These are phyloP conservation scores for Macrotyloma uniflorum DNA, from an alignment of 306 rosid genomes.

Conservation along the genomic window DNA sequence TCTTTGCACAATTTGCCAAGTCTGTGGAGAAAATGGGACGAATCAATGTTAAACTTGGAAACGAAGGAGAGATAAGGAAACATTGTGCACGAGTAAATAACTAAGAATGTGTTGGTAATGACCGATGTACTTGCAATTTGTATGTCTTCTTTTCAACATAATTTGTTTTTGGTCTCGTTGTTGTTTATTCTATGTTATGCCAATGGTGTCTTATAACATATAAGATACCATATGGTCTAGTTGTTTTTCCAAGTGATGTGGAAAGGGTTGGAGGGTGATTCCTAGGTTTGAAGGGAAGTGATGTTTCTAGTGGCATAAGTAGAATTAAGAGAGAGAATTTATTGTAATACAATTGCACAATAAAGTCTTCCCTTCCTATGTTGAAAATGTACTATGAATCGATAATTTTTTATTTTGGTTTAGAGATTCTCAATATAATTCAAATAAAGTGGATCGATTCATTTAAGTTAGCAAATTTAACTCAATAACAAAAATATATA, in stretches of 20 bases:
- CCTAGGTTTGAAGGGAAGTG: not conserved
- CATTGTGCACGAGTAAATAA: constrained; percentile 61
- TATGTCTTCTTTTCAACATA: not conserved
- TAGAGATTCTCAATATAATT: too few species aligned
- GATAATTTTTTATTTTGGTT: too few species aligned
- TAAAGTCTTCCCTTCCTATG: not conserved
- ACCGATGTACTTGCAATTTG: not conserved
- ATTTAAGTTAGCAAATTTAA: too few species aligned
- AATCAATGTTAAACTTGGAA: constrained; percentile 57
- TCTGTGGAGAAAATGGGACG: constrained; percentile 86
- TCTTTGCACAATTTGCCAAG: constrained; percentile 57
- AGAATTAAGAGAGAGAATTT: not conserved
- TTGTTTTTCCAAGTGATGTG: constrained; percentile 6
- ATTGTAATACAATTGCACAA: not conserved
- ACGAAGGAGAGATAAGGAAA: constrained; percentile 76
- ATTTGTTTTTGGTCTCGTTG: constrained; percentile 24
- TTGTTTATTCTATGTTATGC: not conserved
- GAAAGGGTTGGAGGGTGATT: constrained; percentile 3
- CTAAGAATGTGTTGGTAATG: not conserved
- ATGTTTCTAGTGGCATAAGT: not conserved
- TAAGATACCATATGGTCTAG: not conserved
- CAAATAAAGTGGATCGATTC: too few species aligned
- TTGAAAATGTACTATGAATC: too few species aligned
- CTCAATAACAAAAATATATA: too few species aligned
- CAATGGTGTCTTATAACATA: not conserved